Evolutionary conservation across 176 grass and related monocot genomes (phyloP).

Genomic region (Ensete glaucum): DNA sequence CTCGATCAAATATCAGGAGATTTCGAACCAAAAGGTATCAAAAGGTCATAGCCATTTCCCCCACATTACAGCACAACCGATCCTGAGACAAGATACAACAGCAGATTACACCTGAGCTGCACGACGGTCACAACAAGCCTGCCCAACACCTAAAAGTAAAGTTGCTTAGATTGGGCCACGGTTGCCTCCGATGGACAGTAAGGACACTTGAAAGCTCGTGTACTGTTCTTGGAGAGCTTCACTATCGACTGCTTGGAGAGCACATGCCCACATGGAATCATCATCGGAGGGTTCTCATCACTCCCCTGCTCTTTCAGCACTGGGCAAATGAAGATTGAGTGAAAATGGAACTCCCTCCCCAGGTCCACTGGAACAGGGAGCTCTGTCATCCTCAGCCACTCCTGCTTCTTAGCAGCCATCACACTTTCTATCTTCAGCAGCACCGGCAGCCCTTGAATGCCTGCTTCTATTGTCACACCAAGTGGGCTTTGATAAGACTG

Average conservation of each 20-base stretch:
- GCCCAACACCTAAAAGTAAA: constrained; percentile 50
- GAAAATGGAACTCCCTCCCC: constrained; percentile 71
- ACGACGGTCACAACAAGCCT: no score
- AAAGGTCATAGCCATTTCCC: no score
- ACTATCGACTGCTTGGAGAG: constrained; percentile 75
- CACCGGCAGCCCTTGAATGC: constrained; percentile 71
- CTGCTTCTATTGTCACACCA: constrained; percentile 46
- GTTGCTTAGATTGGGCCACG: constrained; percentile 56
- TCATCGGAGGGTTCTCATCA: constrained; percentile 90
- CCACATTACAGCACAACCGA: no score
- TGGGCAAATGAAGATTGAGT: constrained; percentile 87
- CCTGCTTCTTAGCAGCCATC: constrained; percentile 75
- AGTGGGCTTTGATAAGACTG: constrained; percentile 58
- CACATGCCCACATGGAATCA: constrained; percentile 84
- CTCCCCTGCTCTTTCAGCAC: constrained; percentile 73
- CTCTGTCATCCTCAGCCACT: constrained; percentile 88
- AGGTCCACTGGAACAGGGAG: constrained; percentile 75
- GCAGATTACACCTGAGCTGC: no score
- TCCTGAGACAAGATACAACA: no score
- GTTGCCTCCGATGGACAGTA: constrained; percentile 75
- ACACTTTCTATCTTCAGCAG: constrained; percentile 58
- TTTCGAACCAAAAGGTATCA: no score
- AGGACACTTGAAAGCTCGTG: constrained; percentile 83
- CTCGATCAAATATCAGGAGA: no score
- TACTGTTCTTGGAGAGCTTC: constrained; percentile 81